Base-by-base conservation (phyloP, 176 grass and related monocot species). In the Neostapfia colusana region DNA sequence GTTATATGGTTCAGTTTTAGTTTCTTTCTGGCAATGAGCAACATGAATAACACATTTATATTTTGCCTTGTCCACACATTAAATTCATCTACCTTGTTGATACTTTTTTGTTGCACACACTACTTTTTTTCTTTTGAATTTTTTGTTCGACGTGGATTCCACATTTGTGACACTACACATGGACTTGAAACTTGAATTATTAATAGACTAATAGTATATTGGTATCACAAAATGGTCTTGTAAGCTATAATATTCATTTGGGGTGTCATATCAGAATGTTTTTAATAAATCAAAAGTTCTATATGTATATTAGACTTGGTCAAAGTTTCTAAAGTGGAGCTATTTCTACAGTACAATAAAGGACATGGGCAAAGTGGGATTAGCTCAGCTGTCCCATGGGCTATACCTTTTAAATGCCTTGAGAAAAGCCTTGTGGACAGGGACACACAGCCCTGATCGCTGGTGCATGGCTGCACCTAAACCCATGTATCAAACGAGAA, bases 351-450 rank as follows among this genome's bases (percentile, higher is more conserved):
- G 35, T 42, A 44, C 59, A 78, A 37, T 78, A 78, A 72, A 68
- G 13, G 21, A 48, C 25, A 41, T 24, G 55, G 31, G 28, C 13
- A 67, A 73, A 43, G 39, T 67, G 23, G 13, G 17, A 51, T 65
- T 72, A 67, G 67, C 17, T 66, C 66, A 78, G 59, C 17, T 87
- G 18, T 23, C 42, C 35, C 58, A 63, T 73, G 46, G 74, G 75
- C 49, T 65, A 4, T 23, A 84, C 13, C 46, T 65, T 79, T 65
- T 27, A 72, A 39, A 65, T 56, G 51, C 28, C 67, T 83, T 73
- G 31, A 48, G 18, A 59, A 82, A 61, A 35, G 28, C 65, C 75
- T 65, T 63, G 31, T 9, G 34, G 60, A 78, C 31, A 62, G 27
- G 64, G 24, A 79, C 10, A 73, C 4, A 41, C 15, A 28, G 40